Evolutionary conservation across 2,329 filamentous ascomycete genomes (phyloP).

Genomic region (Stachybotrys chlorohalonatus): DNA sequence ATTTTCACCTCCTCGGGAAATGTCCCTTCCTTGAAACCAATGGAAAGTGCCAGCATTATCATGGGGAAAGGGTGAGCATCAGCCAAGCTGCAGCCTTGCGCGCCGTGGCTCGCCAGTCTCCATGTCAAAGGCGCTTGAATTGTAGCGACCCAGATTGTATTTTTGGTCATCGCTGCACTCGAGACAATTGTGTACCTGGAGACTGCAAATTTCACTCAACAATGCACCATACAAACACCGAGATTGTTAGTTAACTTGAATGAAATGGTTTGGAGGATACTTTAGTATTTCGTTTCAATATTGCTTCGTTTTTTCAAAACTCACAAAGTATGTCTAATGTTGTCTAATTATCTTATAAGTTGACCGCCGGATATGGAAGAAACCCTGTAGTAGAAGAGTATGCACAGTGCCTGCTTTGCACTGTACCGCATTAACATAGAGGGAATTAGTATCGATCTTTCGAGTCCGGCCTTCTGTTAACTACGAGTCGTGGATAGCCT

Average conservation of each 20-base stretch:
- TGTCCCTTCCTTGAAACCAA: slow-evolving; percentile 5
- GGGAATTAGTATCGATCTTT: no score
- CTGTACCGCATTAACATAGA: no score
- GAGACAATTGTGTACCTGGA: slow-evolving; percentile 4
- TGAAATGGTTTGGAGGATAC: background rate
- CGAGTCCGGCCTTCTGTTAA: no score
- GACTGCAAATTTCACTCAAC: slow-evolving; percentile 9
- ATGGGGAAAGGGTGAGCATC: slow-evolving; percentile 11
- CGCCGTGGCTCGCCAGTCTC: slow-evolving; percentile 17
- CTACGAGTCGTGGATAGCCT: no score
- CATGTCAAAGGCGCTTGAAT: slow-evolving; percentile 14
- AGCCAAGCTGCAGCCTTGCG: slow-evolving; percentile 16
- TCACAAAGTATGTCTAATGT: background rate
- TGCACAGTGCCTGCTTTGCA: no score
- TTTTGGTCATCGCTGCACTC: slow-evolving; percentile 11
- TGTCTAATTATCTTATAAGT: no score
- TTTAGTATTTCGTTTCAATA: background rate
- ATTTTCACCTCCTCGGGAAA: slow-evolving; percentile 17
- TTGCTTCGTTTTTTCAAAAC: background rate
- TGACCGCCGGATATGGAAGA: no score
- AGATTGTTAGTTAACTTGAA: background rate
- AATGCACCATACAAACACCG: slow-evolving; percentile 6
- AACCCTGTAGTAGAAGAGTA: no score
- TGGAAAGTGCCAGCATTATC: slow-evolving; percentile 15
- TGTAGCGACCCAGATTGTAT: slow-evolving; percentile 15